Evolutionary conservation across 495 filamentous ascomycete genomes (phyloP), one percentile per base, ranked within the genome.

Genomic region (Podospora pseudoanserina): DNA sequence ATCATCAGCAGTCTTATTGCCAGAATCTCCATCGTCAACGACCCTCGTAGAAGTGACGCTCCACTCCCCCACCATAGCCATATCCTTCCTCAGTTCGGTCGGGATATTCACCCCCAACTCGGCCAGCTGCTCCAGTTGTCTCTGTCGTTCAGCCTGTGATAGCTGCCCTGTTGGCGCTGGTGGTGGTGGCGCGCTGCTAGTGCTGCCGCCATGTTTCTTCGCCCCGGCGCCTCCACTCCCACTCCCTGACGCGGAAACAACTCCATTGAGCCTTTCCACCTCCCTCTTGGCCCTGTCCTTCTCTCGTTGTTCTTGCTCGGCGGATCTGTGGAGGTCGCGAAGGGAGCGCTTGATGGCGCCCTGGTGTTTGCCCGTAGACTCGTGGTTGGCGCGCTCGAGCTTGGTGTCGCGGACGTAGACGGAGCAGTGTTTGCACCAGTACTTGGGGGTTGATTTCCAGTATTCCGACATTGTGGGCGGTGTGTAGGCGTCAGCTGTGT

Each of bases 391-490:
- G 75, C 89, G 90, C 76, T 95, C 93, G 78, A 97, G 88, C 72
- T 90, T 88, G 30, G 94, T 97, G 82, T 99, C 95, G 74, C 90
- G 88, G 68, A 98, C 92, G 82, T 87, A 98, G 79, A 86, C 87
- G 78, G 87, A 88, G 87, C 95, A 99, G 83, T 96, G 91, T 79
- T 98, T 98, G 87, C 95, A 99, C 92, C 93, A 98, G 82, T 94
- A 92, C 77, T 88, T 93, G 13, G 93, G 92, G 83, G 93, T 95
- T 26, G 95, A 98, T 80, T 98, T 98, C 95, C 95, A 99, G 79
- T 97, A 94, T 86, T 97, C 96, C 0, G 95, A 89, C 95, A 99
- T 99, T 58, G 39, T 72, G 19, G 60, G 18, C 23, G 23, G 23
- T 23, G 23, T 23, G 23, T 23, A 23, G 23, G 1, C 23, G 23